Base-by-base conservation (phyloP, 495 filamentous ascomycete genomes). In the Margaritispora aquatica region DNA sequence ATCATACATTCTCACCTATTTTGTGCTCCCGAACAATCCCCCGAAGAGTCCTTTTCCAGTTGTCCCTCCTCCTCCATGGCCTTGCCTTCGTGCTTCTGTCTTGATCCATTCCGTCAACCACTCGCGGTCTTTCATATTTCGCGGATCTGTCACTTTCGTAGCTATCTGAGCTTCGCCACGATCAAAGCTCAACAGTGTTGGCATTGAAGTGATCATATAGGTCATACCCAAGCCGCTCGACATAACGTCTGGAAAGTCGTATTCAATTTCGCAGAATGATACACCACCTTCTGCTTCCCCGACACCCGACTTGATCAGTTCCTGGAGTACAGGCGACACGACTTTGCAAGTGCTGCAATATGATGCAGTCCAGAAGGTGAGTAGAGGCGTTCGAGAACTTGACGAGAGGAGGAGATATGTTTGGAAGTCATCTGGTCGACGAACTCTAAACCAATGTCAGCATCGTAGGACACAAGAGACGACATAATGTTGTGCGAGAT, bases 121-220 rank as follows among this genome's bases (percentile, higher is more conserved):
- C 49, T 67, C 66, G 24, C 71, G 69, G 61, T 85, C 78, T 4
- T 73, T 77, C 68, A 90, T 68, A 51, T 77, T 65, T 55, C 76
- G 73, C n/a, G 72, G 74, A 60, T 80, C 76, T 13, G 72, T 72
- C 22, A 88, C 63, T 70, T 78, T 81, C 19, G 80, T 83, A 49
- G 75, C 70, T 0, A 74, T 51, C 66, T 83, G 77, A 4, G 83
- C 75, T 63, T 87, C 83, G 44, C 78, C 77, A n/a, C 79, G 75
- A 49, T 79, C 79, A 62, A 90, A 90, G 24, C 79, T 76, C 23
- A 89, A 72, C 38, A 91, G 64, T n/a, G 85, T 88, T 22, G 88
- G 88, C 61, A 89, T 72, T 9, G 76, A 76, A 34, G 75, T 85
- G 58, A 89, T 84, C 75, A 80, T 77, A 67, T 84, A 88, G 21